Base-by-base conservation (phyloP, 352 stramenopile genomes). In the Blastocystis sp. region DNA sequence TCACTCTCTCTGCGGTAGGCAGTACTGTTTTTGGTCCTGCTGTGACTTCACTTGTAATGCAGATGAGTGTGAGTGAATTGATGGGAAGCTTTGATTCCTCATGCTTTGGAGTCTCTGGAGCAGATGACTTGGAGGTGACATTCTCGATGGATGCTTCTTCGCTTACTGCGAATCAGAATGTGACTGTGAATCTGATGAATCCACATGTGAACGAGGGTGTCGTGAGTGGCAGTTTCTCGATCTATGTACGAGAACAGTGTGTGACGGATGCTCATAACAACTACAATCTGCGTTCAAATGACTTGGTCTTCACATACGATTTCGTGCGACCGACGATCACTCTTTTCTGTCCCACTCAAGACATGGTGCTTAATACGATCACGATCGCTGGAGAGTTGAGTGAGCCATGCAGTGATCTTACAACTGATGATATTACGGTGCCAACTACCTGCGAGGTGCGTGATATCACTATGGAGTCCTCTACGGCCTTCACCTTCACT, bases 281-380 rank as follows among this genome's bases (percentile, higher is more conserved):
- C 70, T 81, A 65, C 45, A 81, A 81, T 24, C 26, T 81, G 26
- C 70, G 50, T 6, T 81, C 70, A 7, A 81, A 81, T 41, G 24
- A 20, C 0, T 16, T 81, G 45, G 55, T 26, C 18, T 65, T 81
- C 18, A 9, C 41, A n/a, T 81, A 81, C 54, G 70, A 81, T 47
- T 81, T 43, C 43, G 55, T 64, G 11, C 9, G 37, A 41, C 70
- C 70, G 24, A 24, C 53, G 2, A 53, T 65, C 20, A 63, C 43
- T 26, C 70, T 81, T n/a, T 43, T 11, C 34, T 81, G 70, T 43
- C 70, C 70, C 30, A 11, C 11, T 16, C 6, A 62, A 45, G 20
- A 30, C 30, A 54, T 34, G 34, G 65, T 78, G 26, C 50, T 53
- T 20, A 53, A 55, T 1, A 78, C 30, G 43, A 8, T 78, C 34